A percentile compares a stretch with the other conserved stretches of the same genome.
Conservation (phyloP, 768 basidiomycete genomes). For the Rhodotorula diobovata region DNA sequence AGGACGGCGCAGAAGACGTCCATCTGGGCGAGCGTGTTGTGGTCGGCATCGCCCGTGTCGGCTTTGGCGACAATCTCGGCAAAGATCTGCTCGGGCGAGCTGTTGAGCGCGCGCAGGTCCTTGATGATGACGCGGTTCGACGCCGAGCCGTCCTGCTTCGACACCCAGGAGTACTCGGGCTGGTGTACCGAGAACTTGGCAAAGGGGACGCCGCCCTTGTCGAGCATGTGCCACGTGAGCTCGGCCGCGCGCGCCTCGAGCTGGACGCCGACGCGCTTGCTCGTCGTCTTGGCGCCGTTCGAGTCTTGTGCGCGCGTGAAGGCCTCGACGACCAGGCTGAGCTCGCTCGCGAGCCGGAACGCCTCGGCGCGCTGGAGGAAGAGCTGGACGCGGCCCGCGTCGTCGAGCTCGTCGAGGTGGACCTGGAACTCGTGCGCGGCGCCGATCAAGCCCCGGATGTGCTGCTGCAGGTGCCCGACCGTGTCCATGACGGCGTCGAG, state of each 20-base stretch:
- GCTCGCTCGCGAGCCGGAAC: constrained; percentile 63
- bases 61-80: constrained; percentile 80
- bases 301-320: constrained; percentile 72
- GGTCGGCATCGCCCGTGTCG: constrained; percentile 37
- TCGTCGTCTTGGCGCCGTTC: constrained; percentile 30
- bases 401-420: constrained; percentile 47
- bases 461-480: constrained; percentile 57
- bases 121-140: constrained; percentile 69
- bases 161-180: constrained; percentile 75
- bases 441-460: constrained; percentile 58
- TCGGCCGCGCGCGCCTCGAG: constrained; percentile 76
- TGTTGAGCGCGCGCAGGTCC: constrained; percentile 80
- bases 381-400: constrained; percentile 26
- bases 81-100: constrained; percentile 73
- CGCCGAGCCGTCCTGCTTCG: constrained; percentile 79
- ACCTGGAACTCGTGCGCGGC: constrained; percentile 47
- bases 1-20: constrained; percentile 69
- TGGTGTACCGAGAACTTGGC: constrained; percentile 79
- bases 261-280: constrained; percentile 58
- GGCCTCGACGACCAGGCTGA: constrained; percentile 78
- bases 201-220: constrained; percentile 60
- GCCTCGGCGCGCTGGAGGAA: constrained; percentile 21
- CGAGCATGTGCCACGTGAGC: constrained; percentile 88
- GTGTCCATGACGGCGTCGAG: constrained; percentile 48
- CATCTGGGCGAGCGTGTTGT: constrained; percentile 63